phyloP scores from a whole-genome alignment of 2,329 filamentous ascomycete genomes.

The Hymenoscyphus linearis region DNA sequence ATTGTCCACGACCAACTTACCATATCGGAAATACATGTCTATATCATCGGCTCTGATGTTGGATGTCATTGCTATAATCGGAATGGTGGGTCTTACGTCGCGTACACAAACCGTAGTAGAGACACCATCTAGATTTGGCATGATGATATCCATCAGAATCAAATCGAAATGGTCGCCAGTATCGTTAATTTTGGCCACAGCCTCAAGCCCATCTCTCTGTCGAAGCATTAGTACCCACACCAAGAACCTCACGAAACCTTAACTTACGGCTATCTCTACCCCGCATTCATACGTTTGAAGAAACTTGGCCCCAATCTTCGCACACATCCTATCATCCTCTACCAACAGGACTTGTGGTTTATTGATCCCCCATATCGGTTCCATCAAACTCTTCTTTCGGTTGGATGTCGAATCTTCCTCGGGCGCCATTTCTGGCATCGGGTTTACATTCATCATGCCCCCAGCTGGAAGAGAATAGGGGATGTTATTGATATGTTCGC shows the following conservation, averaged over 20 bases:
- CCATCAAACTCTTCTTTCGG: conserved; percentile 33
- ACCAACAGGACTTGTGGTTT: conserved; percentile 84
- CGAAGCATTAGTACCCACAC: conserved; percentile 18
- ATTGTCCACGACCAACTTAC: conserved; percentile 46
- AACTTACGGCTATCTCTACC: conserved; percentile 61
- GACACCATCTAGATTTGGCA: conserved; percentile 93
- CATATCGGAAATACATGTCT: conserved; percentile 93
- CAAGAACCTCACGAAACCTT: neutral
- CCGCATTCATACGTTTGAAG: conserved; percentile 59
- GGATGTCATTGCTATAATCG: conserved; percentile 97
- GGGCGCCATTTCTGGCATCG: conserved; percentile 41
- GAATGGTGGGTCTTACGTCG: conserved; percentile 73
- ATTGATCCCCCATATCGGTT: conserved; percentile 51
- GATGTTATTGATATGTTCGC: conserved; percentile 91
- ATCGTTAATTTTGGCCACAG: conserved; percentile 74
- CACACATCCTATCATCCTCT: conserved; percentile 70
- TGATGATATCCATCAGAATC: conserved; percentile 91
- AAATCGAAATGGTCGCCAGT: conserved; percentile 50
- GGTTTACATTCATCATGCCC: conserved; percentile 39
- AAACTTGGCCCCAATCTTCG: conserved; percentile 64
- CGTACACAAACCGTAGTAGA: conserved; percentile 91
- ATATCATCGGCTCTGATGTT: conserved; percentile 97
- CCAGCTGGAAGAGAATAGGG: conserved; percentile 76
- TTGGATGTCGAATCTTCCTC: conserved; percentile 37
- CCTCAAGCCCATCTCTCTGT: conserved; percentile 81